Percentiles rank a stretch among this genome's conserved stretches.
These are phyloP conservation scores for Penicillium paneum DNA, from an alignment of 2,329 filamentous ascomycete species.

Conservation along the genomic window DNA sequence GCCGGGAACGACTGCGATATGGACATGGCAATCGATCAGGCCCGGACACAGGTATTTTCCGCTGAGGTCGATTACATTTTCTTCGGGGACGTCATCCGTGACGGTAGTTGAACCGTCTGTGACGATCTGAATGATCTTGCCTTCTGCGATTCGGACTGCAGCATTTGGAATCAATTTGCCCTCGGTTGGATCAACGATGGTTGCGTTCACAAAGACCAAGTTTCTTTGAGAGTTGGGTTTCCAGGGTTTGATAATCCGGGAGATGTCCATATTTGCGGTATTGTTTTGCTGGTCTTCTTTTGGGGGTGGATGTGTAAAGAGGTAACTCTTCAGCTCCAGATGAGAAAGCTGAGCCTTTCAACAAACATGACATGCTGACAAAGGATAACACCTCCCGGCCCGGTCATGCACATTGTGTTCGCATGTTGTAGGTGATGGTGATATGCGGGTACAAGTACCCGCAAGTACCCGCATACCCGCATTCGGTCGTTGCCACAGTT, in stretches of 20 bases:
- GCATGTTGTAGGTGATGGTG: too few species aligned
- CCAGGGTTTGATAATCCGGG: slow-evolving; percentile 20
- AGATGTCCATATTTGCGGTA: slow-evolving; percentile 14
- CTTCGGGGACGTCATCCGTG: neutral
- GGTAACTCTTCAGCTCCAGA: too few species aligned
- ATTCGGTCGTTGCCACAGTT: too few species aligned
- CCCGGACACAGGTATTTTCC: slow-evolving; percentile 51
- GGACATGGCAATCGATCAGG: slow-evolving; percentile 54
- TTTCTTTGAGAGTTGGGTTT: slow-evolving; percentile 11
- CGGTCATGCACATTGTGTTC: too few species aligned
- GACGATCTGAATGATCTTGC: slow-evolving; percentile 12
- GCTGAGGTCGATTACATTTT: slow-evolving; percentile 37
- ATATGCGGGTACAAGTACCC: too few species aligned
- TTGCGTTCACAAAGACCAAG: slow-evolving; percentile 15
- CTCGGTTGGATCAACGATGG: slow-evolving; percentile 18
- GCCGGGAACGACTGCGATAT: slow-evolving; percentile 48
- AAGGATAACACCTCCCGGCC: too few species aligned
- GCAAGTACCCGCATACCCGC: too few species aligned
- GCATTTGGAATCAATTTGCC: slow-evolving; percentile 15
- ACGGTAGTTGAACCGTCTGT: neutral
- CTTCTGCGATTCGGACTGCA: slow-evolving; percentile 15
- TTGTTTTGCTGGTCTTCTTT: neutral
- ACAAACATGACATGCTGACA: too few species aligned
- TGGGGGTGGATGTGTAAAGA: neutral
- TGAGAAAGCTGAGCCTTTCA: too few species aligned